phyloP scores from a whole-genome alignment of 495 filamentous ascomycete species.

The Aspergillus incahuasiensis region DNA sequence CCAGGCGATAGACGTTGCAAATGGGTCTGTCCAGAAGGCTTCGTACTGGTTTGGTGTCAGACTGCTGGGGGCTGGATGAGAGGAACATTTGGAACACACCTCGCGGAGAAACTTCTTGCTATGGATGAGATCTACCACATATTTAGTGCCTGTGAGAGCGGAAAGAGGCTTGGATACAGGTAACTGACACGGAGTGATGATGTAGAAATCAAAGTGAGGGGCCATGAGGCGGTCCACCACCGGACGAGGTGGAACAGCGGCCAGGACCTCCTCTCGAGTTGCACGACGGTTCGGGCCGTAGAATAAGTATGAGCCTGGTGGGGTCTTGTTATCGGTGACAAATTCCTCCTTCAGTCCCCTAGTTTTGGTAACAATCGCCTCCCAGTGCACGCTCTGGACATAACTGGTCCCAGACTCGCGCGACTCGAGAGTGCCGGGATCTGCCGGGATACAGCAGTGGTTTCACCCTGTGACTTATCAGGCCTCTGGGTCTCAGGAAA shows the following conservation, averaged over 20 bases:
- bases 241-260: background rate
- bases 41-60: background rate
- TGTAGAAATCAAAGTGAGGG: background rate
- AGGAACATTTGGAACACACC: background rate
- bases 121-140: background rate
- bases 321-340: background rate
- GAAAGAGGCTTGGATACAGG: background rate
- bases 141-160: background rate
- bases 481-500: background rate
- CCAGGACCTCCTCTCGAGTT: background rate
- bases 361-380: background rate
- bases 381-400: background rate
- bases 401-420: background rate
- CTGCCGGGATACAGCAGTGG: background rate
- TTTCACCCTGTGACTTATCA: background rate
- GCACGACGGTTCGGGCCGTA: background rate
- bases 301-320: background rate
- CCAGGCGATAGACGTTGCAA: background rate
- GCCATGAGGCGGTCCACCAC: conserved; percentile 1
- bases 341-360: background rate
- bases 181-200: background rate
- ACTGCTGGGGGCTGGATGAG: background rate
- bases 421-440: background rate
- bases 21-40: background rate
- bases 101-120: background rate